Conservation (phyloP, 176 grass and related monocot species). For the Oropetium thomaeum region DNA sequence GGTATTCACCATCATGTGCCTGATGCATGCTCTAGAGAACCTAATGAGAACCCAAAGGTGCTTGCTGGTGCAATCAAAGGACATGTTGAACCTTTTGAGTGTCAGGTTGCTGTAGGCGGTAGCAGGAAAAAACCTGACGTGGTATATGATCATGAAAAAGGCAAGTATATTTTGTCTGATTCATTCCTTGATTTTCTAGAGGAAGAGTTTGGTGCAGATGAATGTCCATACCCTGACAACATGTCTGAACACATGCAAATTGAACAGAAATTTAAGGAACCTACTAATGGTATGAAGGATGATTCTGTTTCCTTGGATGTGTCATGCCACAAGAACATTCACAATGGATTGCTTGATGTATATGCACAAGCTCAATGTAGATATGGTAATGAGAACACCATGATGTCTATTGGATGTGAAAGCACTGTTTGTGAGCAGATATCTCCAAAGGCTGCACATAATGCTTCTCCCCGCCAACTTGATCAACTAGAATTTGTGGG, state of each 20-base stretch:
- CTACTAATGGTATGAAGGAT: conserved; percentile 26
- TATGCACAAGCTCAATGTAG: conserved; percentile 7
- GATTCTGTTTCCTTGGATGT: conserved; percentile 20
- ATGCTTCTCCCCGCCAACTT: conserved; percentile 12
- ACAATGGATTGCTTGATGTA: conserved; percentile 17
- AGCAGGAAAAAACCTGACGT: conserved; percentile 33
- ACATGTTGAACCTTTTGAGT: conserved; percentile 20
- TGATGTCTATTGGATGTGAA: not conserved
- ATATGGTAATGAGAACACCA: not conserved
- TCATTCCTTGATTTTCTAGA: conserved; percentile 75
- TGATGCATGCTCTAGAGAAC: conserved; percentile 42
- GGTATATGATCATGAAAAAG: conserved; percentile 52
- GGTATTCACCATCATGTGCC: conserved; percentile 25
- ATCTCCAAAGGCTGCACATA: not conserved
- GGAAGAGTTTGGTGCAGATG: conserved; percentile 55
- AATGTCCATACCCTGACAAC: conserved; percentile 30
- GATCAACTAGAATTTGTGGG: conserved; percentile 45
- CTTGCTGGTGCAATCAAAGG: conserved; percentile 27
- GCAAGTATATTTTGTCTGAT: conserved; percentile 71
- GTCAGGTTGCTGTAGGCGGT: conserved; percentile 23
- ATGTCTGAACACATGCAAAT: conserved; percentile 16
- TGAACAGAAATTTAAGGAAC: conserved; percentile 19
- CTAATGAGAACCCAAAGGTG: conserved; percentile 33
- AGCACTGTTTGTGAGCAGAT: conserved; percentile 4
- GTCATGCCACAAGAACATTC: conserved; percentile 6